Conservation (phyloP, 78 protist genomes). For the Tieghemostelium lacteum region DNA sequence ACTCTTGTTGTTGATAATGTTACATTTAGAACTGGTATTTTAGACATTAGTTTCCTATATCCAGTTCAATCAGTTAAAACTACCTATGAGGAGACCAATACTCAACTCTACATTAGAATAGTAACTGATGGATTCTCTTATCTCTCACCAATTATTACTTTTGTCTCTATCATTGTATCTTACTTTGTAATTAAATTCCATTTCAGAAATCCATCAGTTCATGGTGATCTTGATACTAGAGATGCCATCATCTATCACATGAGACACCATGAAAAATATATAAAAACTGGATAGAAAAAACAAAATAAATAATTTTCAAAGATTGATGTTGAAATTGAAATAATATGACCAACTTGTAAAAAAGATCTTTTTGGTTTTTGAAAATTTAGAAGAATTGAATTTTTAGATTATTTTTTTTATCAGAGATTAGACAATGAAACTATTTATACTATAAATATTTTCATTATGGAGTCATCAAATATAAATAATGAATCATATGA, state of each 20-base stretch:
- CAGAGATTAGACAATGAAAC: too few relatives aligned
- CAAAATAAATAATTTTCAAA: too few relatives aligned
- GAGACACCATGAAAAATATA: conserved; percentile 1
- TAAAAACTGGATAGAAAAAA: too few relatives aligned
- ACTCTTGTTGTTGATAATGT: background rate
- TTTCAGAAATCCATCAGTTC: background rate
- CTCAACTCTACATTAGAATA: background rate
- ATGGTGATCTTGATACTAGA: background rate
- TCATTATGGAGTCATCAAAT: too few relatives aligned
- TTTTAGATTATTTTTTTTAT: too few relatives aligned
- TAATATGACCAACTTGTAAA: too few relatives aligned
- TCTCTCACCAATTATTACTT: background rate
- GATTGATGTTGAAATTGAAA: too few relatives aligned
- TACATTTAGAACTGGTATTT: background rate
- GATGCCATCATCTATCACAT: conserved; percentile 6
- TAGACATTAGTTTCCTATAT: background rate
- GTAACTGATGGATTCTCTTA: background rate
- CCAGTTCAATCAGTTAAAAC: background rate
- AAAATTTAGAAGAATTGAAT: too few relatives aligned
- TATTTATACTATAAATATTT: too few relatives aligned
- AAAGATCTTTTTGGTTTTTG: too few relatives aligned
- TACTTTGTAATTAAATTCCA: background rate
- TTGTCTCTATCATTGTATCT: background rate
- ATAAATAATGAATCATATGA: too few relatives aligned
- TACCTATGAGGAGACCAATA: background rate